Base-by-base conservation (phyloP, 495 filamentous ascomycete genomes). In the Aspergillus funiculosus region DNA sequence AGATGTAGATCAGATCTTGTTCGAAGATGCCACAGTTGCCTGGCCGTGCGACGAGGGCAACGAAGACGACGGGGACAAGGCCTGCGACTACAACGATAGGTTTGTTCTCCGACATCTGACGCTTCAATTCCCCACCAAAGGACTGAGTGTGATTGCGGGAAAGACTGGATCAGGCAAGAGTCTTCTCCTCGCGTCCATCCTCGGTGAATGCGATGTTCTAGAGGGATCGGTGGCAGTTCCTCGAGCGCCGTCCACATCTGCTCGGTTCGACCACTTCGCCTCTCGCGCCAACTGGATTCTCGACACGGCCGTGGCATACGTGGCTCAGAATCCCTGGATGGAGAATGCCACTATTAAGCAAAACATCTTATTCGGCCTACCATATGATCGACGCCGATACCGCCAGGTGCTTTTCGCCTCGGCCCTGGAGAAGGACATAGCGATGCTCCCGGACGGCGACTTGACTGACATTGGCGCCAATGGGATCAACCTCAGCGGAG, bases 311-410 rank as follows among this genome's bases (percentile, higher is more conserved):
- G 73, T 87, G 22, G 84, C 85, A 0, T 89, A 80, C 53, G 83
- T 89, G 10, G 79, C 82, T 5, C 85, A 89, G 59, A 87, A 85
- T 17, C 84, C 85, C 1, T 89, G 85, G 85, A 86, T 87, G 40
- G 85, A 89, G 48, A 87, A 87, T 53, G 83, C 83, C 1, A 82
- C 72, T 10, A 81, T 89, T 53, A 79, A 72, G 36, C 78, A 86
- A 18, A 89, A 89, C 43, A 86, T 89, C 31, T 50, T 85, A 0
- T 73, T 87, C 51, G 83, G 84, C 3, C 63, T 89, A 7, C 85
- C 85, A 7, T 83, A 67, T 37, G 75, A 84, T 48, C 64, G 71
- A 36, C 63, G 66, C n/a, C 74, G 85, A 28, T 89, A 88, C 60
- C 64, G 66, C 8, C 76, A 78, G 48, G 82, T 80, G 0, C 53